Percentiles rank a stretch among this genome's conserved stretches.
Evolutionary conservation across 1,139 yeast genomes (phyloP).

Genomic region (Yamadazyma buinensis): DNA sequence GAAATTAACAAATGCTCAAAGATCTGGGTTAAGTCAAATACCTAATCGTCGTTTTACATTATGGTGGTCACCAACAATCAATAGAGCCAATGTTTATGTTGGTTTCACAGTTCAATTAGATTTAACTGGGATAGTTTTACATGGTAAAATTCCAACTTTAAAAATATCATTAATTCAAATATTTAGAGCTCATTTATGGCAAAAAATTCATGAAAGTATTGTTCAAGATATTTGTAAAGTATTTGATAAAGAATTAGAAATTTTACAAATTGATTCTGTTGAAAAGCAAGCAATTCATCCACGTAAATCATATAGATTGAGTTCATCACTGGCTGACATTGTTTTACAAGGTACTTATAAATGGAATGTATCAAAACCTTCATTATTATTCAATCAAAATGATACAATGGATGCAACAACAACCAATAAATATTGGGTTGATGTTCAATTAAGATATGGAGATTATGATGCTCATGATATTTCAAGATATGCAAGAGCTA

Average conservation of each 20-base stretch:
- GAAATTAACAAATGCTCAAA: conserved; percentile 93
- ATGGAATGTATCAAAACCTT: conserved; percentile 86
- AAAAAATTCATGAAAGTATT: conserved; percentile 93
- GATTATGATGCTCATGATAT: conserved; percentile 98
- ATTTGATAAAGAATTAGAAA: conserved; percentile 81
- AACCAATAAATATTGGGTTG: conserved; percentile 86
- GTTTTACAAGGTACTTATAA: conserved; percentile 69
- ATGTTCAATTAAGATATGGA: conserved; percentile 92
- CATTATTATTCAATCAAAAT: conserved; percentile 62
- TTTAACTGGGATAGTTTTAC: conserved; percentile 92
- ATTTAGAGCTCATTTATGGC: conserved; percentile 98
- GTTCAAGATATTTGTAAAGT: conserved; percentile 94
- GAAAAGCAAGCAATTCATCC: conserved; percentile 95
- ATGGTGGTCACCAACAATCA: conserved; percentile 99
- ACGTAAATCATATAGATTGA: conserved; percentile 95
- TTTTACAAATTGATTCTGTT: conserved; percentile 78
- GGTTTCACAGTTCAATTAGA: conserved; percentile 96
- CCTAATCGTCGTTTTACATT: conserved; percentile 96
- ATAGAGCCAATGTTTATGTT: conserved; percentile 95
- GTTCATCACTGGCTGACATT: conserved; percentile 90
- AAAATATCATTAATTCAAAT: conserved; percentile 94
- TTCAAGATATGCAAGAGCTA: conserved; percentile 89
- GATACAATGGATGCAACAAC: conserved; percentile 49
- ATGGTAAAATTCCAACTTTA: conserved; percentile 96
- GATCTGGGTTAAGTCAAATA: conserved; percentile 95